Evolutionary conservation across 1,139 yeast species (phyloP).

Genomic region (Zhuliangozyma blackwelliae): DNA sequence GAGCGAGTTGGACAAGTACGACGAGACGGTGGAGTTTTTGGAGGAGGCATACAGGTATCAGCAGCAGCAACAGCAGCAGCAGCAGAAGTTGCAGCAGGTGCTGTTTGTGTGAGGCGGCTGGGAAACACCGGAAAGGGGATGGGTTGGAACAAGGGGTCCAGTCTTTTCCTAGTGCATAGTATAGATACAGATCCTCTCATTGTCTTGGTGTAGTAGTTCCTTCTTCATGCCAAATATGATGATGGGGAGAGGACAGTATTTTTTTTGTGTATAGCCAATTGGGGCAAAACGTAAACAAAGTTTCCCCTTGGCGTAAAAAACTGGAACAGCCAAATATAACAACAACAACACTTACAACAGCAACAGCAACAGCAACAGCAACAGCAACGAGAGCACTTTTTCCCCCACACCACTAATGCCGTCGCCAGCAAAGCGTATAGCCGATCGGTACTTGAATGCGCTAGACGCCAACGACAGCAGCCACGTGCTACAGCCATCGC

Average conservation of each 20-base stretch:
- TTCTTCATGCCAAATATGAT: no score
- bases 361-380: no score
- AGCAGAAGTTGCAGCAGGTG: neutral
- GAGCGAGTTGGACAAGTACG: slow-evolving; percentile 27
- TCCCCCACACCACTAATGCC: neutral
- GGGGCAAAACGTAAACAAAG: neutral
- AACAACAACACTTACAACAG: no score
- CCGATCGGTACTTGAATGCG: slow-evolving; percentile 32
- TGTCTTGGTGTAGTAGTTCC: no score
- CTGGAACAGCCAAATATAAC: no score
- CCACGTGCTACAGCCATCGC: slow-evolving; percentile 31
- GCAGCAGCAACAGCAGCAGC: slow-evolving; percentile 1
- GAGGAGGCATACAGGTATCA: slow-evolving; percentile 17
- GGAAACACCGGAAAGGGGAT: no score
- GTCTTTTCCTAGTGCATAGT: no score
- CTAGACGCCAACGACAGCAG: slow-evolving; percentile 19
- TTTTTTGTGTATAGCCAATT: neutral
- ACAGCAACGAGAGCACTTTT: no score
- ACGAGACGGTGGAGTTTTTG: slow-evolving; percentile 29
- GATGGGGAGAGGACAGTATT: no score
- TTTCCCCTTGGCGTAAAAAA: no score
- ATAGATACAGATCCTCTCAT: no score
- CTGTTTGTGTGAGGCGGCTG: neutral
- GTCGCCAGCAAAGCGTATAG: slow-evolving; percentile 18
- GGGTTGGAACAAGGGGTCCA: no score